Base-by-base conservation (phyloP, 257 asterid species). In the Agastache rugosa region DNA sequence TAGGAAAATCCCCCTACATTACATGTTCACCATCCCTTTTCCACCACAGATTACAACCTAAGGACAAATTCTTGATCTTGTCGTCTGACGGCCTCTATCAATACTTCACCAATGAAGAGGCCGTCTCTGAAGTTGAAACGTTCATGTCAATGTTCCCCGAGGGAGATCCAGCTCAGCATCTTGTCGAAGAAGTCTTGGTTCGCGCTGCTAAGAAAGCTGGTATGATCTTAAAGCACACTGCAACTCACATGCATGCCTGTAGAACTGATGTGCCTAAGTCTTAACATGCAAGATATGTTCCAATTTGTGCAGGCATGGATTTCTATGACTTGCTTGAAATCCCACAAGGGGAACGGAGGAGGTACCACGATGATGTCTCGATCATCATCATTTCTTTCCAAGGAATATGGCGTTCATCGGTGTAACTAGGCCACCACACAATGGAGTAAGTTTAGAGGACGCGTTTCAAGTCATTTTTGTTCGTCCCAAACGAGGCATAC, bases 151-250 rank as follows among this genome's bases (percentile, higher is more conserved):
- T 81, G 15, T 94, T 87, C 73, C 98, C 98, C 0, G 98, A 93
- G 78, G 98, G 97, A 6, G 98, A 93, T 83, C 98, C 98, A 0
- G 99, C 99, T 6, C 99, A 94, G 4, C 99, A 94, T 71, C 97
- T 94, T 0, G 91, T 94, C 0, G 99, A 94, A 75, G 95, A 94
- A 74, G 96, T 94, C 15, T 59, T 94, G 1, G 87, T 94, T 76
- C 93, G 99, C 3, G 99, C 99, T 72, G 99, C 99, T 48, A 94
- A 94, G 77, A 84, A 89, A 81, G 95, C 97, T 15, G 97, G 97
- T 90, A 88, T 2, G 58, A 17, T 65, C 75, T 50, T 61, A 63
- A 25, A 34, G 8, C n/a, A 11, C 47, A 22, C 16, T 19, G 15
- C 27, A 17, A 10, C 29, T 54, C 60, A 42, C 5, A 4, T 27